Percentiles rank a stretch among this genome's conserved stretches.
Conservation (phyloP, 2,329 filamentous ascomycete genomes). For the Claviceps paspali region DNA sequence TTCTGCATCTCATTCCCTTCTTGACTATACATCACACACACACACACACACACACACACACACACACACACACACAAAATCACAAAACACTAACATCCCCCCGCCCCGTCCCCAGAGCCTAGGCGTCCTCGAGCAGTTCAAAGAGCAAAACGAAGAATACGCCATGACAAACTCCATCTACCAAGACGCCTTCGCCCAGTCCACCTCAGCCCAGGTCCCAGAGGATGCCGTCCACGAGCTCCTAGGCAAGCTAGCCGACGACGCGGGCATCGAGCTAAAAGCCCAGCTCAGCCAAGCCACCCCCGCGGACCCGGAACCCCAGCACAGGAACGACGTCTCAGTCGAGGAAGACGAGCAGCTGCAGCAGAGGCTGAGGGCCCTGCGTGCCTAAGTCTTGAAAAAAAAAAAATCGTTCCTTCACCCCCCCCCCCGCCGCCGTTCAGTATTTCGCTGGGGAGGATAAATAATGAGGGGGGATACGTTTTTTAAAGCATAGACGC, state of each 20-base stretch:
- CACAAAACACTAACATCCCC: too few species aligned
- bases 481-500: too few species aligned
- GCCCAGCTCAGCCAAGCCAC: constrained; percentile 52
- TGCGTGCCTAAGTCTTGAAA: constrained; percentile 28
- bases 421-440: too few species aligned
- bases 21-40: too few species aligned
- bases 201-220: constrained; percentile 57
- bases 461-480: too few species aligned
- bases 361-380: constrained; percentile 41
- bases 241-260: constrained; percentile 74
- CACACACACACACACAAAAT: too few species aligned
- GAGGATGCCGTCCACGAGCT: constrained; percentile 77
- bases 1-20: too few species aligned
- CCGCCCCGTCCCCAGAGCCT: constrained; percentile 27
- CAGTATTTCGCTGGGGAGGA: too few species aligned
- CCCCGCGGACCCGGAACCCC: constrained; percentile 41
- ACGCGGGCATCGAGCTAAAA: constrained; percentile 69
- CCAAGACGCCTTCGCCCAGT: constrained; percentile 69
- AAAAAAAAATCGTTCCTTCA: too few species aligned
- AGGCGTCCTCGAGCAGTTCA: constrained; percentile 44
- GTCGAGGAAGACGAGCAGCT: constrained; percentile 68
- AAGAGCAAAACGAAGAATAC: constrained; percentile 47
- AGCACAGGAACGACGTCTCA: constrained; percentile 46
- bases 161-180: constrained; percentile 59
- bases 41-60: too few species aligned